phyloP scores from a whole-genome alignment of 2,329 filamentous ascomycete genomes.

The Lachnellula subtilissima region DNA sequence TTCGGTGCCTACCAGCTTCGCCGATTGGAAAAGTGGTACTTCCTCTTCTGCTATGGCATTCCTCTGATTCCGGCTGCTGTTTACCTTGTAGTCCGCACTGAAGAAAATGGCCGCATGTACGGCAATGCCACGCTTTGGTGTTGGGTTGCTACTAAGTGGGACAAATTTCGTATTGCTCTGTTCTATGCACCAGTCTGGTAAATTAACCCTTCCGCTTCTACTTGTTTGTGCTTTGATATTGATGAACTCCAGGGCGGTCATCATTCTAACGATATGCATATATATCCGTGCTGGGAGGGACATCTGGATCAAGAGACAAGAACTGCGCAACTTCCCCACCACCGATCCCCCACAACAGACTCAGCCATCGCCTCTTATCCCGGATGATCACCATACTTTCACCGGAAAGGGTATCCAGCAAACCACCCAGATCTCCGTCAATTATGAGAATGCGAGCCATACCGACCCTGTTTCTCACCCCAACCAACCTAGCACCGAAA shows the following conservation, averaged over 20 bases:
- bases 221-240: conserved; percentile 2
- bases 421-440: conserved; percentile 63
- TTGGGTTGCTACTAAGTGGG: conserved; percentile 65
- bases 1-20: conserved; percentile 62
- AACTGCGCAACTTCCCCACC: conserved; percentile 49
- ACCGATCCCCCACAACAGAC: conserved; percentile 30
- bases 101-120: conserved; percentile 56
- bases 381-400: conserved; percentile 38
- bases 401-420: conserved; percentile 37
- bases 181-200: conserved; percentile 73
- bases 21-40: conserved; percentile 65
- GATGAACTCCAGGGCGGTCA: conserved; percentile 47
- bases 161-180: conserved; percentile 65
- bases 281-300: conserved; percentile 62
- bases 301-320: conserved; percentile 62
- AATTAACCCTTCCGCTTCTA: conserved; percentile 17
- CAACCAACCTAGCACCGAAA: not conserved
- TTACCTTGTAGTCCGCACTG: conserved; percentile 59
- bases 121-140: conserved; percentile 77
- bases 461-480: not conserved
- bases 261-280: conserved; percentile 57
- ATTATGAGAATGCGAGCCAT: conserved; percentile 27
- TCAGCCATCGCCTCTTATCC: conserved; percentile 33
- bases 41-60: conserved; percentile 66
- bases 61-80: conserved; percentile 64